Evolutionary conservation across 768 basidiomycete species (phyloP), one percentile per base, ranked within the genome.

Genomic region (Amanita molliuscula): DNA sequence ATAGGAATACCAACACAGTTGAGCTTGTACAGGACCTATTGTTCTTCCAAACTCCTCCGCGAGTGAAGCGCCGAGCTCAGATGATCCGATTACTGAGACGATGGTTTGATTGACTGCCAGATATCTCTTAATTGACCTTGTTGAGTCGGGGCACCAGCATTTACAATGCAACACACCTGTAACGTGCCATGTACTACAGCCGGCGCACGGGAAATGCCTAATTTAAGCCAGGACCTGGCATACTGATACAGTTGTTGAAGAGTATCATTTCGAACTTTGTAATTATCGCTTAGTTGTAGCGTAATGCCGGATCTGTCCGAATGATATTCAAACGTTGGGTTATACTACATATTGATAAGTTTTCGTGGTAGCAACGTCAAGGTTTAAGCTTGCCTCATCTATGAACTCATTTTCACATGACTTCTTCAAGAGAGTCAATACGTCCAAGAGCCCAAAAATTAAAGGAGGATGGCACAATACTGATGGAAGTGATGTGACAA

Each of bases 401-500:
- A 78, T 68, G 57, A 81, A 91, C 67, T 96, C 91, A 53, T 91
- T 87, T 64, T 97, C 90, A 59, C 89, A 91, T 0, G 91, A 82
- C 43, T 82, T 77, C 52, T 92, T 80, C 54, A 98, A 69, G 7
- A 97, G 72, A 0, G 96, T 97, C 52, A 99, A 73, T 40, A 90
- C 84, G 59, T 99, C 95, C 34, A 98, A 72, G 43, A 97, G 85
- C 34, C 88, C 81, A 56, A 85, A 92, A 5, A 98, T 87, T 10
- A 98, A 75, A 8, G 82, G 74, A 3, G 84, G 78, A 58, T 94
- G 86, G 65, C 95, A 98, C 79, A 96, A 87, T 44, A 99, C 70
- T 11, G 93, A 92, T 1, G 96, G 93, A 66, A 97, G 97, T 1
- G 87, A 89, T 6, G 82, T 84, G 55, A 98, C 83, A 35, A 98